phyloP scores from a whole-genome alignment of 495 filamentous ascomycete species.

The Aspergillus sparsus region DNA sequence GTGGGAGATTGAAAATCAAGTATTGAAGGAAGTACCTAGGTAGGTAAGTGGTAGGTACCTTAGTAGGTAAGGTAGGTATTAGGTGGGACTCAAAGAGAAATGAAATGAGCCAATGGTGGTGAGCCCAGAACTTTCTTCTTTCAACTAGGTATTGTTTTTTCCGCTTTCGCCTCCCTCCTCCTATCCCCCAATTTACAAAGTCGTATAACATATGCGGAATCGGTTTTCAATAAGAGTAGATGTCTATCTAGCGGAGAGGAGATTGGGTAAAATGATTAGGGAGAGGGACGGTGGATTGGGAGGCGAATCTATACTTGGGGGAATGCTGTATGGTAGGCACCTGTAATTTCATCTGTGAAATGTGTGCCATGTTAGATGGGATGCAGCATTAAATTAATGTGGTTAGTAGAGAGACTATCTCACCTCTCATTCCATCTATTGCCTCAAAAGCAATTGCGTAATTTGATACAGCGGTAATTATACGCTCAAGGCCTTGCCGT shows the following conservation, averaged over 20 bases:
- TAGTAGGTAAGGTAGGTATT: too few species aligned
- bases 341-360: slow-evolving; percentile 45
- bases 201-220: too few species aligned
- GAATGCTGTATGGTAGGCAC: slow-evolving; percentile 50
- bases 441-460: slow-evolving; percentile 62
- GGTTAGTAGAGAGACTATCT: slow-evolving; percentile 13
- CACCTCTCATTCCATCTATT: slow-evolving; percentile 63
- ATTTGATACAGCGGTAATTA: slow-evolving; percentile 54
- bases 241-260: background rate
- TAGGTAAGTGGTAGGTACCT: too few species aligned
- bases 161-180: too few species aligned
- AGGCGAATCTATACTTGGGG: slow-evolving; percentile 20
- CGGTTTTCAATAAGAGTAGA: too few species aligned
- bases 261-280: background rate
- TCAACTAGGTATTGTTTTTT: too few species aligned
- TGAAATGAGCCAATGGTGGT: too few species aligned
- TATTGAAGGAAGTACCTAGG: too few species aligned
- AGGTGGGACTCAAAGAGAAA: too few species aligned
- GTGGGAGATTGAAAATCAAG: too few species aligned
- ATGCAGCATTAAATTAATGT: background rate
- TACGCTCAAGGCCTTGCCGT: slow-evolving; percentile 53
- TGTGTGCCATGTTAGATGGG: slow-evolving; percentile 15
- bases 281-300: background rate
- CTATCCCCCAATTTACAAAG: too few species aligned
- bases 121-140: too few species aligned